Evolutionary conservation across 169 alveolate species (phyloP), one percentile per base, ranked within the genome.

Genomic region (Babesia ovata): DNA sequence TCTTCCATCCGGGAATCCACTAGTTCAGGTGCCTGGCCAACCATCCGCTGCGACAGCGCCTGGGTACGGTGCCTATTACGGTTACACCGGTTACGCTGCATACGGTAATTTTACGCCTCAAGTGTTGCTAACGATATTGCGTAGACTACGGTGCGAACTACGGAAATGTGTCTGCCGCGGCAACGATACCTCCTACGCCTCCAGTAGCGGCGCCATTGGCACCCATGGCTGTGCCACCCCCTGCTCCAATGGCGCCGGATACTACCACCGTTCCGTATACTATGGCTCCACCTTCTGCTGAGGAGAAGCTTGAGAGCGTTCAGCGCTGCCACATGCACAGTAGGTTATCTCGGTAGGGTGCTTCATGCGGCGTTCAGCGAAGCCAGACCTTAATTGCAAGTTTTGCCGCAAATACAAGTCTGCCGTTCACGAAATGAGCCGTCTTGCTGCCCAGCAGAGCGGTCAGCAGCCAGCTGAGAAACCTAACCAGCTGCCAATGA

Each of bases 321-420:
- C 88, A 81, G 70, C 62, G 71, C 49, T 83, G 90, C 63, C 90
- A 83, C 56, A 50, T 75, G 71, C 90, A 83, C 46, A 81, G 88
- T 81, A 63, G 50, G 86, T 70, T 26, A 4, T 1, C 2, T 2
- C 39, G 13, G 9, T 29, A 14, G 2, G 26, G 13, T 9, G 9
- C 21, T 14, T 22, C 19, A 11, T 21, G 39, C 22, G 17, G 10
- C 28, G 33, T 39, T 22, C 48, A 78, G 86, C 52, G 9, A 79
- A 81, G 50, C 88, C 88, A 4, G 88, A 81, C n/a, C 63, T 81
- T 13, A 81, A 81, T 62, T 81, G 88, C 79, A 83, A 75, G 61
- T 83, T 83, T 54, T 83, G 90, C 63, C 44, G 85, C 24, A 83
- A 83, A 42, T 83, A 71, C 65, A 81, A 81, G 74, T 81, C 88